phyloP scores from a whole-genome alignment of 352 stramenopile genomes.

The Sclerospora graminicola region DNA sequence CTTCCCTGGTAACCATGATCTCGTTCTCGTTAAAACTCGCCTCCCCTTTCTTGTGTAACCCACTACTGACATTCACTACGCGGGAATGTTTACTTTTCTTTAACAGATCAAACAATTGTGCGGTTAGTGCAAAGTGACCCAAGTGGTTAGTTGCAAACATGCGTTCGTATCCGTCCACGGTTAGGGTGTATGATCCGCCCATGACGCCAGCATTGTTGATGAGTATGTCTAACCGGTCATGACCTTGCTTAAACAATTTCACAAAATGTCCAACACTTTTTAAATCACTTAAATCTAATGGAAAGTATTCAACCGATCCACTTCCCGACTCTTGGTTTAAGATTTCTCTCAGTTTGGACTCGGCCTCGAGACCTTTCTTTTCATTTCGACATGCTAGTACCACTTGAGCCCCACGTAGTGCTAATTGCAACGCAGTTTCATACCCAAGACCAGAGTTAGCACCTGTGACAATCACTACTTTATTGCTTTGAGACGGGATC shows the following conservation, averaged over 20 bases:
- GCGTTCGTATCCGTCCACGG: slow-evolving; percentile 31
- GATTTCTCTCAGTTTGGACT: slow-evolving; percentile 10
- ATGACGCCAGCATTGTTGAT: slow-evolving; percentile 66
- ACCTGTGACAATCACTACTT: slow-evolving; percentile 29
- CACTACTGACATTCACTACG: slow-evolving; percentile 28
- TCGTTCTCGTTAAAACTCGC: slow-evolving; percentile 16
- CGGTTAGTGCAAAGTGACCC: slow-evolving; percentile 41
- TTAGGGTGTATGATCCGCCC: slow-evolving; percentile 21
- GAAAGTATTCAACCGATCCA: slow-evolving; percentile 31
- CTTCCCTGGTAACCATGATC: slow-evolving; percentile 18
- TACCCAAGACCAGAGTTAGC: slow-evolving; percentile 32
- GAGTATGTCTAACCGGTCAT: slow-evolving; percentile 35
- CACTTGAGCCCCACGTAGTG: slow-evolving; percentile 20
- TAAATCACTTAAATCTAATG: slow-evolving; percentile 30
- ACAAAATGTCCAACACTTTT: slow-evolving; percentile 27
- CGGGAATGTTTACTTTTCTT: slow-evolving; percentile 14
- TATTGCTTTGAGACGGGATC: slow-evolving; percentile 17
- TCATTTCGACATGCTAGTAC: slow-evolving; percentile 28
- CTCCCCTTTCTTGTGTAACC: slow-evolving; percentile 14
- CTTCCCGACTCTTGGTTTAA: neutral
- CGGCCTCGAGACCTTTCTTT: slow-evolving; percentile 6
- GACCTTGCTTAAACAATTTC: slow-evolving; percentile 11
- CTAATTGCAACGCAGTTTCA: slow-evolving; percentile 24
- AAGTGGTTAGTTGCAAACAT: slow-evolving; percentile 59
- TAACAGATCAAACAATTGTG: slow-evolving; percentile 28